Base-by-base conservation (phyloP, 768 basidiomycete genomes). In the Pleurotus ostreatus region DNA sequence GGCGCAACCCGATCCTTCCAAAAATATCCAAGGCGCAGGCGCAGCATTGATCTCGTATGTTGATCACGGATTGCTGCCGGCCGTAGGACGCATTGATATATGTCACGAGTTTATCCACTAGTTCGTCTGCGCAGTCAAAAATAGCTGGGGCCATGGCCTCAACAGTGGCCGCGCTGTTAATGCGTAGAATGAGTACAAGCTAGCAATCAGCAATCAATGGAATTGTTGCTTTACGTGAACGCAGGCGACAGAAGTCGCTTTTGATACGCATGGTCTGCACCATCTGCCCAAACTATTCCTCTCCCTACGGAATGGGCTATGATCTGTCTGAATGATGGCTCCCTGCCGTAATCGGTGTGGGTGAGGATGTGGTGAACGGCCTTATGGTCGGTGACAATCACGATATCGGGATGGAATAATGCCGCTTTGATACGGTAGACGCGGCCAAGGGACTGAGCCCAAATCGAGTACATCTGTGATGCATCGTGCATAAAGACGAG, bases 361-460 rank as follows among this genome's bases (percentile, higher is more conserved):
- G 68, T 66, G 55, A 74, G 71, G 51, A 75, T 72, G 58, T 74
- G 68, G 6, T 69, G 70, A 15, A 69, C 68, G 18, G 71, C 72
- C 2, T 65, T 63, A 53, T 72, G 67, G 63, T 75, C 73, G 12
- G 70, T 63, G 8, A 65, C 68, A 45, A 74, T 63, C 49, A 73
- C 62, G 60, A 75, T 72, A 59, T 74, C 73, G 5, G 63, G 63
- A 57, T 73, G 73, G 52, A 71, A 70, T 43, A 74, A 61, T 9
- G 74, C 74, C 26, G 64, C 72, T 58, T 71, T 73, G 62, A 75
- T 66, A 46, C 64, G 68, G 66, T 68, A 75, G 49, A 74, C 55
- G 18, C 69, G 64, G 2, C 73, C 73, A 51, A 69, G 65, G 7
- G 59, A 55, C 11, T 60, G 56, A 16, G 70, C 62, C 74, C 74